Conservation (phyloP, 2,329 filamentous ascomycete genomes). For the Phyllosticta paracitricarpa region DNA sequence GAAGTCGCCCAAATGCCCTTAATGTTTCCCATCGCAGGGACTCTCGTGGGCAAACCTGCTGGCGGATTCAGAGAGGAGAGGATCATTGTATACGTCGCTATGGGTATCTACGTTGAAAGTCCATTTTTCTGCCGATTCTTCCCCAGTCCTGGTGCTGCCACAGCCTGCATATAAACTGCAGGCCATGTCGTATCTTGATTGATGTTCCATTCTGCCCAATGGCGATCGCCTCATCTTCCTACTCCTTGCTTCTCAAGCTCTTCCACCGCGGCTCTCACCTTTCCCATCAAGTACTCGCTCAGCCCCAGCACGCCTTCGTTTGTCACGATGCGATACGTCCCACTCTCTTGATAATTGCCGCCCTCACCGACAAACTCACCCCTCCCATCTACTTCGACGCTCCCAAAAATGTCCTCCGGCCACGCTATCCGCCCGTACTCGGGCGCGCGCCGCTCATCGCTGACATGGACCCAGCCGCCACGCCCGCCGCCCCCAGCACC, state of each 20-base stretch:
- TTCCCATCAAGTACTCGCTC: constrained; percentile 40
- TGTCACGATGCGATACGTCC: constrained; percentile 52
- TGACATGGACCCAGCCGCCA: constrained; percentile 55
- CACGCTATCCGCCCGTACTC: constrained; percentile 56
- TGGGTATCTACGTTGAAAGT: too few species aligned
- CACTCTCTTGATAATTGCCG: constrained; percentile 51
- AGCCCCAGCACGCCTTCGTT: constrained; percentile 47
- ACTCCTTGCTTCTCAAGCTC: constrained; percentile 17
- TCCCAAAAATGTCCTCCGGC: constrained; percentile 58
- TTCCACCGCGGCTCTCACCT: constrained; percentile 36
- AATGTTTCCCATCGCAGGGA: too few species aligned
- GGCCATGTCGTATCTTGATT: not conserved
- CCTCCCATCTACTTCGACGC: constrained; percentile 49
- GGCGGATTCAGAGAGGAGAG: too few species aligned
- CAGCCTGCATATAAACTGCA: not conserved
- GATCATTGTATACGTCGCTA: too few species aligned
- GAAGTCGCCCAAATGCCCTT: too few species aligned
- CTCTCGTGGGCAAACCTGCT: too few species aligned
- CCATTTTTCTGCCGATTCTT: too few species aligned
- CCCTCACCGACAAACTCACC: constrained; percentile 47
- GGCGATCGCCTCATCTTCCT: not conserved
- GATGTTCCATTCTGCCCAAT: not conserved
- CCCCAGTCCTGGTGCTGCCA: too few species aligned
- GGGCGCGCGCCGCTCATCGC: constrained; percentile 48
- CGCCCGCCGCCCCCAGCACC: constrained; percentile 47